A percentile compares a stretch with the other conserved stretches of the same genome.
Evolutionary conservation across 2,329 filamentous ascomycete species (phyloP).

Genomic region (Fusarium sp.): DNA sequence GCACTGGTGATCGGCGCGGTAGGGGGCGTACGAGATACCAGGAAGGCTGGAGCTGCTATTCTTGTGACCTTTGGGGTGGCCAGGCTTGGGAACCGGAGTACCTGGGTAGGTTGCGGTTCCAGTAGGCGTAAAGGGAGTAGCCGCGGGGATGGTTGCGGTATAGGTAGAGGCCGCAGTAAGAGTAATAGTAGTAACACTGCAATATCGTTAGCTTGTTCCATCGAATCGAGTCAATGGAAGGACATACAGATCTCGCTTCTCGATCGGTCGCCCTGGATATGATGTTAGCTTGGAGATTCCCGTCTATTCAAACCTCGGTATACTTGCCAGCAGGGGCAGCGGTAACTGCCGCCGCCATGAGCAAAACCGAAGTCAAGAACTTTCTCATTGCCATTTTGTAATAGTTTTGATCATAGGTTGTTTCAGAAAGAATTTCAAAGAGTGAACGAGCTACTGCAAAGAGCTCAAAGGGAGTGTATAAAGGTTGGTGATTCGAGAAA

Average conservation of each 20-base stretch:
- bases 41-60: conserved; percentile 41
- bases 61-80: conserved; percentile 1
- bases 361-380: conserved; percentile 40
- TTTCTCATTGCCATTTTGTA: conserved; percentile 32
- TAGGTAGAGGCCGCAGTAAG: conserved; percentile 30
- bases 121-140: conserved; percentile 12
- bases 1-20: conserved; percentile 65
- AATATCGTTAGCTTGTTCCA: background rate
- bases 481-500: conserved; percentile 17
- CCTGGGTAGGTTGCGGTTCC: conserved; percentile 5
- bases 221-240: background rate
- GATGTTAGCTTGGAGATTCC: conserved; percentile 4
- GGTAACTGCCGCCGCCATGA: conserved; percentile 34
- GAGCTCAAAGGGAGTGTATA: conserved; percentile 21
- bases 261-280: conserved; percentile 22
- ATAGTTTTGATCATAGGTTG: background rate
- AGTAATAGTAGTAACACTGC: conserved; percentile 29
- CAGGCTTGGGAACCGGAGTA: conserved; percentile 4
- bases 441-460: conserved; percentile 23
- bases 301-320: no score
- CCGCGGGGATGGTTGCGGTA: conserved; percentile 24
- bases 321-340: conserved; percentile 41
- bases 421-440: conserved; percentile 3
- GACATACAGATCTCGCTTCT: conserved; percentile 28
- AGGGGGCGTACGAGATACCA: conserved; percentile 61